Conservation (phyloP, 2,329 filamentous ascomycete genomes). For the Colletotrichum chlorophyti region DNA sequence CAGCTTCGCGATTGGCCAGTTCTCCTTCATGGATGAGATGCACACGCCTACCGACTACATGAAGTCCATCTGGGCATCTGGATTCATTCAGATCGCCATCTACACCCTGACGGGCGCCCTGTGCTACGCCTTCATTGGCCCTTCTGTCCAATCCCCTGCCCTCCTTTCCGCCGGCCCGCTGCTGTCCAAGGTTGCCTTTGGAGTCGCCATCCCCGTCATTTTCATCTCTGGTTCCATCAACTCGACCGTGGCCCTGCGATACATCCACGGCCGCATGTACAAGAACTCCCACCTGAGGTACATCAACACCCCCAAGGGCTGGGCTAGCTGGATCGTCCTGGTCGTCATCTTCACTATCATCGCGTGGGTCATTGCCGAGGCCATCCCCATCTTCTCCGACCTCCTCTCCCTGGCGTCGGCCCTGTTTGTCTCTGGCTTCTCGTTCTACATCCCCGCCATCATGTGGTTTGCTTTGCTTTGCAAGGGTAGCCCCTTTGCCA, state of each 20-base stretch:
- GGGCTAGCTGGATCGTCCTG: conserved; percentile 65
- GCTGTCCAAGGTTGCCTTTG: conserved; percentile 72
- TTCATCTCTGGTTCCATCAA: conserved; percentile 78
- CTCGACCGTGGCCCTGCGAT: conserved; percentile 53
- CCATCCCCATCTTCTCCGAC: conserved; percentile 76
- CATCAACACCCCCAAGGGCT: conserved; percentile 56
- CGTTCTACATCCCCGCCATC: conserved; percentile 27
- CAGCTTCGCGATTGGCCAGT: conserved; percentile 59
- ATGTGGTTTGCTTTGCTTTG: conserved; percentile 27
- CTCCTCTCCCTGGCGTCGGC: conserved; percentile 63
- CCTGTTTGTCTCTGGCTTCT: conserved; percentile 57
- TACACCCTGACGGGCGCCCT: conserved; percentile 73
- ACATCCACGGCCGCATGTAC: conserved; percentile 52
- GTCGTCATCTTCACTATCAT: conserved; percentile 64
- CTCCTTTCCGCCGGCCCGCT: conserved; percentile 67
- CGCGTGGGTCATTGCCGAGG: conserved; percentile 74
- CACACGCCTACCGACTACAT: conserved; percentile 53
- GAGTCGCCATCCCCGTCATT: conserved; percentile 74
- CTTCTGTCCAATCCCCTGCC: conserved; percentile 68
- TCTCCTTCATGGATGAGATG: conserved; percentile 62
- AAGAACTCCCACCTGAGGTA: conserved; percentile 49
- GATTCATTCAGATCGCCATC: conserved; percentile 66
- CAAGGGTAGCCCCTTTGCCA: conserved; percentile 33
- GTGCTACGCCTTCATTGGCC: conserved; percentile 73
- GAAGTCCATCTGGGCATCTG: conserved; percentile 67